Percentiles rank a stretch among this genome's conserved stretches.
Evolutionary conservation across 495 filamentous ascomycete genomes (phyloP).

Genomic region (Penicillium chermesinum): DNA sequence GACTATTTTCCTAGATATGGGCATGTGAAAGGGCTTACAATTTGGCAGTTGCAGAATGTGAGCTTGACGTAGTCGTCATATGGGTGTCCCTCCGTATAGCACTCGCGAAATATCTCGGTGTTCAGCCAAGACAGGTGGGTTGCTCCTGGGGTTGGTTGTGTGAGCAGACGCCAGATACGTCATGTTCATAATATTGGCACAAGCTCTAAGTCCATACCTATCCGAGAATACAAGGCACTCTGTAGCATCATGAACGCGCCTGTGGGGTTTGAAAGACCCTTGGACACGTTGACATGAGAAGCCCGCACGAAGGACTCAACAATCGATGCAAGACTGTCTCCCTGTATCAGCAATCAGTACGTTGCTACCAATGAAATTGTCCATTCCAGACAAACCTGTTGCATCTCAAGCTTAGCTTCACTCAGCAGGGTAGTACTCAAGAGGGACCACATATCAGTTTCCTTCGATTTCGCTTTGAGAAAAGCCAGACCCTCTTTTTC

Average conservation of each 20-base stretch:
- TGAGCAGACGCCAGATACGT: background rate
- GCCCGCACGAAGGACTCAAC: constrained; percentile 75
- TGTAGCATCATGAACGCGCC: constrained; percentile 68
- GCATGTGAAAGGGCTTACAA: constrained; percentile 34
- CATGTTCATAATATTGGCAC: too few relatives aligned
- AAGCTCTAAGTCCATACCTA: constrained; percentile 51
- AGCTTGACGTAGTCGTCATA: constrained; percentile 75
- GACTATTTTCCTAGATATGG: background rate
- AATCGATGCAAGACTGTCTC: constrained; percentile 72
- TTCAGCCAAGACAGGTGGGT: constrained; percentile 60
- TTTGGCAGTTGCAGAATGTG: constrained; percentile 52
- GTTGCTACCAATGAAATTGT: constrained; percentile 11
- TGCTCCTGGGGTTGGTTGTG: constrained; percentile 39
- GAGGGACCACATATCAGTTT: constrained; percentile 81
- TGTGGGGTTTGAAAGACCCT: constrained; percentile 65
- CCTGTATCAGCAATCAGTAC: constrained; percentile 38
- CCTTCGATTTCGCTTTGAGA: constrained; percentile 82
- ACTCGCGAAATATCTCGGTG: constrained; percentile 72
- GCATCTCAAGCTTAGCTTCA: constrained; percentile 75
- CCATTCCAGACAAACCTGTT: constrained; percentile 39
- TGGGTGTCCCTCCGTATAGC: constrained; percentile 57
- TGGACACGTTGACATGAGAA: constrained; percentile 74
- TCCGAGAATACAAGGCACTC: constrained; percentile 67
- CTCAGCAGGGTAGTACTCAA: constrained; percentile 80
- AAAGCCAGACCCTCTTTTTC: constrained; percentile 79